Conservation (phyloP, 1,139 yeast genomes). For the Hyphopichia khmerensis region DNA sequence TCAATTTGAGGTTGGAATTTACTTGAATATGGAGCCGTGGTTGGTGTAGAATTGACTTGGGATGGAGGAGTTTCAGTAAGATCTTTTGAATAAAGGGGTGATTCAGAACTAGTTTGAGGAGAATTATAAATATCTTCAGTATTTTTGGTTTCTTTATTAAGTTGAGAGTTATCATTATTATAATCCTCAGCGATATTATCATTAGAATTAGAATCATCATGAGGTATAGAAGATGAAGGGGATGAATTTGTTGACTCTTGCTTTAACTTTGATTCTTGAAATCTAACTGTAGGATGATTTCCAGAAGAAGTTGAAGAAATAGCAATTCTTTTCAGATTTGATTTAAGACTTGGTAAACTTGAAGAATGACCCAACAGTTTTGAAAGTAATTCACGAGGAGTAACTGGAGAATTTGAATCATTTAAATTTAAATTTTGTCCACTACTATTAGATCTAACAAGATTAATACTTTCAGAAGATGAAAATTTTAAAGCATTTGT, state of each 20-base stretch:
- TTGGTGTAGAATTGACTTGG: not conserved
- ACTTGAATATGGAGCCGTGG: too few relatives aligned
- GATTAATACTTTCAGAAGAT: conserved; percentile 43
- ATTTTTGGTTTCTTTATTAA: not conserved
- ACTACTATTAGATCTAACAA: conserved; percentile 25
- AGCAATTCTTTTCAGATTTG: conserved; percentile 12
- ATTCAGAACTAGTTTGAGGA: not conserved
- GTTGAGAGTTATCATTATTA: too few relatives aligned
- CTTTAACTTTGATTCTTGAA: conserved; percentile 10
- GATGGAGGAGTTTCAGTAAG: not conserved
- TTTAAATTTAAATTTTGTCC: conserved; percentile 7
- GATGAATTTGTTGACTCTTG: conserved; percentile 10
- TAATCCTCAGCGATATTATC: not conserved
- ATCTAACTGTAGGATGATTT: conserved; percentile 3
- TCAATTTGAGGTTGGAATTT: too few relatives aligned
- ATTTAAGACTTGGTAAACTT: conserved; percentile 37
- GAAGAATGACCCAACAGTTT: conserved; percentile 39
- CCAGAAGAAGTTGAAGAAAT: conserved; percentile 1
- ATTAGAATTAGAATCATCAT: not conserved
- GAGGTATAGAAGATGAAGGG: conserved; percentile 12
- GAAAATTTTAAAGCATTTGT: conserved; percentile 46
- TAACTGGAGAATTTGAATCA: conserved; percentile 2
- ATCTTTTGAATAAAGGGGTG: too few relatives aligned
- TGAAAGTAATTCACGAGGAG: not conserved
- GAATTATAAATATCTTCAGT: not conserved